Conservation (phyloP, 1,284 basidiomycete species). For the Heterobasidion occidentale region DNA sequence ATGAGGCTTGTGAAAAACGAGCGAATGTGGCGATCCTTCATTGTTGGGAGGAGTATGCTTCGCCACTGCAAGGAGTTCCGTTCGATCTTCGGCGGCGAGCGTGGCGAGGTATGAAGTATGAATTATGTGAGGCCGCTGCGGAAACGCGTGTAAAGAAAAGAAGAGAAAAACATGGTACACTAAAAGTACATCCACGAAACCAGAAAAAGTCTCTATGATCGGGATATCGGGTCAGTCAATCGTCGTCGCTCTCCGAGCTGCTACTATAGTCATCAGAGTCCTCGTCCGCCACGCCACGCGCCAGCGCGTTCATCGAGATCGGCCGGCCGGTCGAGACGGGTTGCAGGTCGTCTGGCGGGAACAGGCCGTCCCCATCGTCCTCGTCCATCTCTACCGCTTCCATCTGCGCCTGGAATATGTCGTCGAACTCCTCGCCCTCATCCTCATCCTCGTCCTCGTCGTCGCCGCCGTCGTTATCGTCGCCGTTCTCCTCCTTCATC, state of each 20-base stretch:
- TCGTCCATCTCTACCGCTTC: constrained; percentile 20
- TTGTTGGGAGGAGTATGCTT: too few relatives aligned
- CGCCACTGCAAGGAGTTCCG: too few relatives aligned
- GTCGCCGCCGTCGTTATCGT: neutral
- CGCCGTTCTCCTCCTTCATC: constrained; percentile 1
- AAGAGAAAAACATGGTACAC: too few relatives aligned
- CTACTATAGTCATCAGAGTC: constrained; percentile 56
- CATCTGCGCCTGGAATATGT: constrained; percentile 3
- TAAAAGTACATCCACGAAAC: too few relatives aligned
- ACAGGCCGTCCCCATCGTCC: constrained; percentile 19
- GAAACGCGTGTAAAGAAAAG: too few relatives aligned
- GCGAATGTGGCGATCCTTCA: too few relatives aligned
- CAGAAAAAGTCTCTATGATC: too few relatives aligned
- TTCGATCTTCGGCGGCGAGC: too few relatives aligned
- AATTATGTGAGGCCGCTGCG: too few relatives aligned
- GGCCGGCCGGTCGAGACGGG: constrained; percentile 26
- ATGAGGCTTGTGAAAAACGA: too few relatives aligned
- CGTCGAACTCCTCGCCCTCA: constrained; percentile 23
- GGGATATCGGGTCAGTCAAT: constrained; percentile 21
- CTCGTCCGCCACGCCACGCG: constrained; percentile 29
- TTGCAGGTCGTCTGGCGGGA: constrained; percentile 31
- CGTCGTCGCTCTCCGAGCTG: constrained; percentile 64
- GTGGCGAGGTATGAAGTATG: too few relatives aligned
- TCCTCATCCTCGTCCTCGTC: constrained; percentile 29
- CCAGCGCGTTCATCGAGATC: constrained; percentile 47